These are phyloP conservation scores for Cornus florida DNA, from an alignment of 148 eudicot genomes.

Conservation along the genomic window DNA sequence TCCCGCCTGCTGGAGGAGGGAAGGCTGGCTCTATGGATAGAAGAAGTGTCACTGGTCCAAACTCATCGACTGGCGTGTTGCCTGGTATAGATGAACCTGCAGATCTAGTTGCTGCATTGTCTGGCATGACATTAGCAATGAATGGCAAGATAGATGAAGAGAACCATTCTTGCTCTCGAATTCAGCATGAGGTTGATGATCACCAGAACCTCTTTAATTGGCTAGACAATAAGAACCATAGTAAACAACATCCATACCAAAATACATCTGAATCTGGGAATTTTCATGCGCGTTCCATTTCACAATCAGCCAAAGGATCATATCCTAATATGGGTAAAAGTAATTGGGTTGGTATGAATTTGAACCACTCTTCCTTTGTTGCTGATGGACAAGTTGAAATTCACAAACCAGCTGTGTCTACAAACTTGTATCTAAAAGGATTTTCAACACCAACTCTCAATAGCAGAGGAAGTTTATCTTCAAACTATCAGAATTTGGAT, in stretches of 20 bases:
- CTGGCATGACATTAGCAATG: slow-evolving; percentile 55
- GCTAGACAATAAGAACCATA: slow-evolving; percentile 35
- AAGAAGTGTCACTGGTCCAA: slow-evolving; percentile 47
- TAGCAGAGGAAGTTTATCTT: slow-evolving; percentile 52
- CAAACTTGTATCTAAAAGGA: slow-evolving; percentile 32
- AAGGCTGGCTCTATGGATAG: slow-evolving; percentile 54
- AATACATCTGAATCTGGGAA: slow-evolving; percentile 30
- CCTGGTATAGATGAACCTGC: slow-evolving; percentile 35
- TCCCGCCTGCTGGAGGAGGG: slow-evolving; percentile 64
- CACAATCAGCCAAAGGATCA: slow-evolving; percentile 49
- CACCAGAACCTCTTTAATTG: slow-evolving; percentile 33
- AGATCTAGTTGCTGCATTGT: slow-evolving; percentile 59
- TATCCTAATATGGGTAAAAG: slow-evolving; percentile 33
- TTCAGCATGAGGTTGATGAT: slow-evolving; percentile 45
- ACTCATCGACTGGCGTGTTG: slow-evolving; percentile 35
- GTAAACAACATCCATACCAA: slow-evolving; percentile 22
- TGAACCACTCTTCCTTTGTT: slow-evolving; percentile 35
- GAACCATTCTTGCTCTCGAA: slow-evolving; percentile 39
- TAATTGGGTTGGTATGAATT: slow-evolving; percentile 31
- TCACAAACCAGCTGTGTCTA: slow-evolving; percentile 32
- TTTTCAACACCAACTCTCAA: slow-evolving; percentile 22
- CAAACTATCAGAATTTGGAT: slow-evolving; percentile 58
- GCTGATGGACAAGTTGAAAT: slow-evolving; percentile 48
- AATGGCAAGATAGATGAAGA: slow-evolving; percentile 47
- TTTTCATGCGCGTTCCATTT: slow-evolving; percentile 14